Percentiles rank a stretch among this genome's conserved stretches.
Evolutionary conservation across 192 early-diverging fungal species (phyloP).

Genomic region (Podila verticillata): DNA sequence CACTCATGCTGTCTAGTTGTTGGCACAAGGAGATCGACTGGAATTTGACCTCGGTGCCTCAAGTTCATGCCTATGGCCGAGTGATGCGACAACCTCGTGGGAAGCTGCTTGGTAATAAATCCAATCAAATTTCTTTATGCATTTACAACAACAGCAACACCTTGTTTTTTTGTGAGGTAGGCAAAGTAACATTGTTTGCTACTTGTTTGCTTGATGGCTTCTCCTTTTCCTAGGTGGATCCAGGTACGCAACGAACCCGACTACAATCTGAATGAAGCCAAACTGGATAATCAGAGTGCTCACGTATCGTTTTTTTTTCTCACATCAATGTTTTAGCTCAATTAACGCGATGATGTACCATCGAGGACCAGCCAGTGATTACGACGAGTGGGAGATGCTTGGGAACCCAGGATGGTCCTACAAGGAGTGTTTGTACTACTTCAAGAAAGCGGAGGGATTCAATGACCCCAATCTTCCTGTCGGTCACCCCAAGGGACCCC

Average conservation of each 20-base stretch:
- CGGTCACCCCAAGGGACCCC: conserved; percentile 25
- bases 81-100: conserved; percentile 33
- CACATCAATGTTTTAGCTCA: conserved; percentile 11
- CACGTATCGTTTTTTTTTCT: not conserved
- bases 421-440: conserved; percentile 29
- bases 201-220: not conserved
- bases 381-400: conserved; percentile 34
- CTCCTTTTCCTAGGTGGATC: conserved; percentile 1
- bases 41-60: conserved; percentile 28
- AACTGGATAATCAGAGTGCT: not conserved
- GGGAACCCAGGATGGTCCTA: conserved; percentile 48
- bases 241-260: not conserved
- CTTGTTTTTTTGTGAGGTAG: too few relatives aligned
- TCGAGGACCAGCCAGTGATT: conserved; percentile 48
- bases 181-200: too few relatives aligned
- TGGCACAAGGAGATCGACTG: conserved; percentile 23
- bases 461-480: conserved; percentile 27
- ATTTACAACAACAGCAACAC: not conserved
- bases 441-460: conserved; percentile 38
- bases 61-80: conserved; percentile 25
- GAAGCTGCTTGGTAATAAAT: conserved; percentile 16
- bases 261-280: too few relatives aligned
- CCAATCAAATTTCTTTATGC: not conserved
- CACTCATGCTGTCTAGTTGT: not conserved
- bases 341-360: conserved; percentile 55